Base-by-base conservation (phyloP, 352 stramenopile species). In the Pythium guiyangense region DNA sequence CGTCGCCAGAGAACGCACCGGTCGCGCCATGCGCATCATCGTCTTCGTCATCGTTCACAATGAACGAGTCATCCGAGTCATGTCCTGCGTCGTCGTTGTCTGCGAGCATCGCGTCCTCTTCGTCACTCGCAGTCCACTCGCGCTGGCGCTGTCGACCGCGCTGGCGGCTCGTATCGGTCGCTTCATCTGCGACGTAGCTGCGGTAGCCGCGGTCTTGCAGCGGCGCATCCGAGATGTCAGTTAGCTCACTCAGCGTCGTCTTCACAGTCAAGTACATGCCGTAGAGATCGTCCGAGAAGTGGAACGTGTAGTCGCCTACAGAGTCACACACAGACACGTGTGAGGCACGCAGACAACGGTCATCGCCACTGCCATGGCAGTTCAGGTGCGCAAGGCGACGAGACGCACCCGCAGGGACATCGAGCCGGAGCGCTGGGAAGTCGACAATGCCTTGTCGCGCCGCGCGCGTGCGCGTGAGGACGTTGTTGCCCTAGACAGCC, bases 51-150 rank as follows among this genome's bases (percentile, higher is more conserved):
- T 87, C 69, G 18, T 64, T 57, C 12, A 87, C 78, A 42, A 91
- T 85, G 31, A 91, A 91, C 14, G 76, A 91, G 55, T 89, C 73
- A 20, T 91, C 74, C 3, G 70, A 83, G n/a, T 78, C 69, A 18
- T 47, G 10, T 14, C 15, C 37, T 17, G 12, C 42, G 11, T 70
- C 63, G 44, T 74, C 68, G 37, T 76, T 70, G 29, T 78, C 72
- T 45, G 31, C 47, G 5, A 62, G 48, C 29, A 39, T n/a, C 6
- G 49, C 49, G 10, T 77, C 61, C 4, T 74, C 69, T 2, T 74
- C 59, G 47, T 85, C 74, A 29, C 74, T 74, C 15, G 71, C 70
- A n/a, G 57, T 52, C 27, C 60, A 54, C 45, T 59, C 50, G 6
- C 55, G 54, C 27, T 62, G 65, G 46, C 69, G 59, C 15, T 55